phyloP scores from a whole-genome alignment of 2,329 filamentous ascomycete species.

The Fusarium guadeloupense region DNA sequence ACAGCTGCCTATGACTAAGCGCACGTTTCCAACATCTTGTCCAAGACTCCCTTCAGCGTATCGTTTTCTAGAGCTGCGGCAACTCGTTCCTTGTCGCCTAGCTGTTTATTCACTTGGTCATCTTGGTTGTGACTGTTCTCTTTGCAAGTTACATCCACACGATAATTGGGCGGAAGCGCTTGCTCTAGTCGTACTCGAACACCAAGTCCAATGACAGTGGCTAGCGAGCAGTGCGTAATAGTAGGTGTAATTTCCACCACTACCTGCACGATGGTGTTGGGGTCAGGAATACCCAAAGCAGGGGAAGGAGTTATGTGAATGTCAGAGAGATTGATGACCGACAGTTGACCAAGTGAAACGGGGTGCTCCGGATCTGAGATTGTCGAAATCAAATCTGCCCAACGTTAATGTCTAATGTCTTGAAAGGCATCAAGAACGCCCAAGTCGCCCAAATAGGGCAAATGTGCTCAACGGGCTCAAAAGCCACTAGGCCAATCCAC shows the following conservation, averaged over 20 bases:
- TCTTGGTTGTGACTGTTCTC: slow-evolving; percentile 95
- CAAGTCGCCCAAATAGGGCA: not conserved
- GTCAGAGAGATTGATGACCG: slow-evolving; percentile 95
- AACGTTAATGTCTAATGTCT: slow-evolving; percentile 24
- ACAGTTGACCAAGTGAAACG: slow-evolving; percentile 88
- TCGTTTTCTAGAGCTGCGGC: slow-evolving; percentile 95
- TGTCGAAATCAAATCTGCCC: slow-evolving; percentile 85
- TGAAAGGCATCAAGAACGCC: not conserved
- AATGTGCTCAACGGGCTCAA: not conserved
- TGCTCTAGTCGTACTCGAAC: slow-evolving; percentile 92
- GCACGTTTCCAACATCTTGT: slow-evolving; percentile 93
- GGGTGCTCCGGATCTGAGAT: slow-evolving; percentile 98
- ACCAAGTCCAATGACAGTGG: slow-evolving; percentile 94
- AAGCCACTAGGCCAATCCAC: not conserved
- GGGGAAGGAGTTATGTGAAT: slow-evolving; percentile 74
- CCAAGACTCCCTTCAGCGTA: slow-evolving; percentile 84
- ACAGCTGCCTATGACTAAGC: slow-evolving; percentile 51
- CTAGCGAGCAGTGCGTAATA: slow-evolving; percentile 95
- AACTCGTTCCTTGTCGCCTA: slow-evolving; percentile 95
- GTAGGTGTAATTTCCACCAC: slow-evolving; percentile 93
- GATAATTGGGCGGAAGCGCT: slow-evolving; percentile 88
- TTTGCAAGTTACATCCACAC: slow-evolving; percentile 93
- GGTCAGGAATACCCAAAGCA: slow-evolving; percentile 51
- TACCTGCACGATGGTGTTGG: slow-evolving; percentile 73
- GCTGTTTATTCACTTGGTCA: slow-evolving; percentile 95